These are phyloP conservation scores for Ophiosphaerella korrae DNA, from an alignment of 2,329 filamentous ascomycete species.

Conservation along the genomic window DNA sequence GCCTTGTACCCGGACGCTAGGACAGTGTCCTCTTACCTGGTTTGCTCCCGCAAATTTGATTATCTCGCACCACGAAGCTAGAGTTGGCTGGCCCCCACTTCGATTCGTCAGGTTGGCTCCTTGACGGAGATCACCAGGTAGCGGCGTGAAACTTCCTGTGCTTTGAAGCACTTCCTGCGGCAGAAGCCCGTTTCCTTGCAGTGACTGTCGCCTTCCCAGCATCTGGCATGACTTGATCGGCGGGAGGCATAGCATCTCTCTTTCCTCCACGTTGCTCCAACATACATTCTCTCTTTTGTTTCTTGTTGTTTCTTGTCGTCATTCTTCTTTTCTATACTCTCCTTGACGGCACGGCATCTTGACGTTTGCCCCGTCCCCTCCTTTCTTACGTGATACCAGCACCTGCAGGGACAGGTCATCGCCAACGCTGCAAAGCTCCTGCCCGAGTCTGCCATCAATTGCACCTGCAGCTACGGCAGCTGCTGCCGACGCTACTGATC, in stretches of 20 bases:
- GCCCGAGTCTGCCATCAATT: slow-evolving; percentile 3
- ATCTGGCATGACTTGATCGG: slow-evolving; percentile 24
- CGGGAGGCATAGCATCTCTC: slow-evolving; percentile 3
- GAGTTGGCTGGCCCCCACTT: slow-evolving; percentile 5
- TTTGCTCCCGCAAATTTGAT: slow-evolving; percentile 8
- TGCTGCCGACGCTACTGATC: slow-evolving; percentile 5
- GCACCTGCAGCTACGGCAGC: slow-evolving; percentile 7
- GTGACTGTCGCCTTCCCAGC: slow-evolving; percentile 16
- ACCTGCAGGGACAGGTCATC: slow-evolving; percentile 24
- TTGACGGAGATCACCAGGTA: slow-evolving; percentile 36
- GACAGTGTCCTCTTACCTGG: slow-evolving; percentile 2
- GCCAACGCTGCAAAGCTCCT: neutral
- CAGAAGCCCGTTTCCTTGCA: slow-evolving; percentile 14
- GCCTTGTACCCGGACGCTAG: slow-evolving; percentile 1
- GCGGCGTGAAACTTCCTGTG: slow-evolving; percentile 32
- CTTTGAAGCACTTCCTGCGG: slow-evolving; percentile 17
- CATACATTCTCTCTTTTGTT: slow-evolving; percentile 1
- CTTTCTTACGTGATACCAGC: slow-evolving; percentile 13
- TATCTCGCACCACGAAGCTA: slow-evolving; percentile 9
- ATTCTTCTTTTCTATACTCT: slow-evolving; percentile 6
- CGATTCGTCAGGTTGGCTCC: slow-evolving; percentile 13
- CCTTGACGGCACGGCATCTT: slow-evolving; percentile 15
- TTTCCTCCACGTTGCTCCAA: slow-evolving; percentile 7
- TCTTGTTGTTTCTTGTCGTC: slow-evolving; percentile 4
- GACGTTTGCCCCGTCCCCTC: slow-evolving; percentile 23